Conservation (phyloP, 352 stramenopile genomes). For the Pythium diclinum region DNA sequence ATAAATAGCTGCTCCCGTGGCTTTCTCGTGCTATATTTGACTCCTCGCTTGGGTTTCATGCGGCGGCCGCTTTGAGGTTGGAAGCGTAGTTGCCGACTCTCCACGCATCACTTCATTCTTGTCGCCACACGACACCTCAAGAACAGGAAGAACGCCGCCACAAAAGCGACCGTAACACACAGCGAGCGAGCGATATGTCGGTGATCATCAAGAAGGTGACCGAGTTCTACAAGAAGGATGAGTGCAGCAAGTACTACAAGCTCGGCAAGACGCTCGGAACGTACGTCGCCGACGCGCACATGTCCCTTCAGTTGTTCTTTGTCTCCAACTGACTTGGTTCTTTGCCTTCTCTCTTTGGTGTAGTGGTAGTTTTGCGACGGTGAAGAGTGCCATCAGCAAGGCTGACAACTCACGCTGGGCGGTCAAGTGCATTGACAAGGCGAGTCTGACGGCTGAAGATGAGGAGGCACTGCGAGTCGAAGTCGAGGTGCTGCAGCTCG, state of each 20-base stretch:
- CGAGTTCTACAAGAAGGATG: constrained; percentile 87
- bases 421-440: constrained; percentile 86
- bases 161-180: neutral
- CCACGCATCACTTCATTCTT: constrained; percentile 4
- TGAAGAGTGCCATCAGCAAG: constrained; percentile 81
- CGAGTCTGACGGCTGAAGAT: constrained; percentile 72
- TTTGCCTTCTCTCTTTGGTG: neutral
- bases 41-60: neutral
- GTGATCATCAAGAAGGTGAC: constrained; percentile 84
- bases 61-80: neutral
- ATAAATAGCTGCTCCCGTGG: neutral
- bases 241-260: constrained; percentile 89
- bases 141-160: neutral
- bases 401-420: constrained; percentile 74
- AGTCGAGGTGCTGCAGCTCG: constrained; percentile 77
- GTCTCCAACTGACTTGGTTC: neutral
- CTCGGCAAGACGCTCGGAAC: constrained; percentile 86
- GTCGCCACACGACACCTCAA: neutral
- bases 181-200: constrained; percentile 32
- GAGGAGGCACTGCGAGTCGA: constrained; percentile 80
- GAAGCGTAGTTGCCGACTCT: neutral
- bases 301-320: neutral
- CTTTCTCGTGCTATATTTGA: neutral
- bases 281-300: constrained; percentile 38
- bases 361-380: constrained; percentile 83